Conservation (phyloP, 371 early-diverging fungal species). For the Mortierella sp. region DNA sequence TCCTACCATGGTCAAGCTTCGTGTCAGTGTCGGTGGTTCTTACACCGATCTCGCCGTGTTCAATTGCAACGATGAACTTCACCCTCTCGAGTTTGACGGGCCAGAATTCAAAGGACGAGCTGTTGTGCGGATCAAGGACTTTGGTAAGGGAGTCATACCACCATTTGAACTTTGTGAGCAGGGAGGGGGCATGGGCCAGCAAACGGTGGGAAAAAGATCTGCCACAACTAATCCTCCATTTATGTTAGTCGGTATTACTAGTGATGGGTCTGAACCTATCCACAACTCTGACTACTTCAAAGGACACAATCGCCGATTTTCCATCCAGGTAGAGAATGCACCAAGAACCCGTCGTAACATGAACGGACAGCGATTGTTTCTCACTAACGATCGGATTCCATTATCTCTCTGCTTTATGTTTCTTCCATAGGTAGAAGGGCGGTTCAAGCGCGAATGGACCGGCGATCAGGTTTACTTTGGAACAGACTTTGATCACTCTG, state of each 20-base stretch:
- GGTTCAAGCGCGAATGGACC: conserved; percentile 67
- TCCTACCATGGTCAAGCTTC: conserved; percentile 48
- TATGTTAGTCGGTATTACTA: conserved; percentile 40
- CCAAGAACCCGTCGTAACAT: neutral
- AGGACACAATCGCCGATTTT: conserved; percentile 63
- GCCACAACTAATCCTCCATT: neutral
- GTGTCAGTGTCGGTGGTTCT: conserved; percentile 58
- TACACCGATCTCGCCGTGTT: conserved; percentile 52
- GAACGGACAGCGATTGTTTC: no score
- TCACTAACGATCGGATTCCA: no score
- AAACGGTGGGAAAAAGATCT: no score
- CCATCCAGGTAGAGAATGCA: conserved; percentile 56
- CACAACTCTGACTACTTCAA: conserved; percentile 62
- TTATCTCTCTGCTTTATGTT: no score
- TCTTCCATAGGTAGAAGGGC: conserved; percentile 58
- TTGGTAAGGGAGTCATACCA: conserved; percentile 55
- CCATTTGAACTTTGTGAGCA: no score
- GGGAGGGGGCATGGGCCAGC: no score
- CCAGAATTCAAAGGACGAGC: conserved; percentile 65
- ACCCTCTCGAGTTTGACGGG: conserved; percentile 65
- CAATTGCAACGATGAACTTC: conserved; percentile 62
- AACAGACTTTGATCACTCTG: conserved; percentile 60
- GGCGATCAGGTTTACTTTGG: conserved; percentile 71
- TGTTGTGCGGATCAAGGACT: conserved; percentile 66
- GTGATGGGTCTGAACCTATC: conserved; percentile 53